Evolutionary conservation across 306 rosid genomes (phyloP), one percentile per base, ranked within the genome.

Genomic region (Trichosanthes cucumerina): DNA sequence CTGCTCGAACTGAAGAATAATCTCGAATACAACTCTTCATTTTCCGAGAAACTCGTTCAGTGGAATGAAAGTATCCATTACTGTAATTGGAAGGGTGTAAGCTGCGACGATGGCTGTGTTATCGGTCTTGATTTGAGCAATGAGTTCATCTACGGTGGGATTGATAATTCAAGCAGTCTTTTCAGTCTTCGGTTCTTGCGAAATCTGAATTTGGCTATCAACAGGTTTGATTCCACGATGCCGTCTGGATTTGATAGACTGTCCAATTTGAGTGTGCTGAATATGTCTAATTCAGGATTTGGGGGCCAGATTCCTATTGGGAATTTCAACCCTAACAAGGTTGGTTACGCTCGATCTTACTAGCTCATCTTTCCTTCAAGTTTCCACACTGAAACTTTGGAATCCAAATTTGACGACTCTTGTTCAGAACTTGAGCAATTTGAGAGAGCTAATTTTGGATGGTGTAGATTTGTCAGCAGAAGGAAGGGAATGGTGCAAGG

Each of bases 41-140:
- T 0, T 5, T 82, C 91, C 23, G 81, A 3, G 5, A 87, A 85
- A 58, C 79, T 88, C 2, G 64, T 9, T 9, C 18, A 11, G 1
- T 88, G 93, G 97, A 70, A 79, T 4, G 53, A 24, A 44, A 81
- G 7, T 43, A 0, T 47, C 6, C 83, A 59, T 79, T 87, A 85
- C 46, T 86, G 93, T 53, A 4, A 34, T 14, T 91, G 93, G 96
- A 23, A 3, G 0, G 93, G 93, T 43, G 85, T 91, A 19, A 6
- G 16, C 13, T 69, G 76, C 76, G 43, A 5, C 28, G 62, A 80
- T 12, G 80, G 80, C 75, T 80, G 69, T 3, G 52, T 72, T 38
- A 72, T 34, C 44, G 79, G 12, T 23, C 84, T 85, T 16, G 80
- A 82, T 14, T 16, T 82, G 76, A 34, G 38, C 43, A 43, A 16